phyloP scores from a whole-genome alignment of 2,329 filamentous ascomycete species.

The Apiospora koreana region DNA sequence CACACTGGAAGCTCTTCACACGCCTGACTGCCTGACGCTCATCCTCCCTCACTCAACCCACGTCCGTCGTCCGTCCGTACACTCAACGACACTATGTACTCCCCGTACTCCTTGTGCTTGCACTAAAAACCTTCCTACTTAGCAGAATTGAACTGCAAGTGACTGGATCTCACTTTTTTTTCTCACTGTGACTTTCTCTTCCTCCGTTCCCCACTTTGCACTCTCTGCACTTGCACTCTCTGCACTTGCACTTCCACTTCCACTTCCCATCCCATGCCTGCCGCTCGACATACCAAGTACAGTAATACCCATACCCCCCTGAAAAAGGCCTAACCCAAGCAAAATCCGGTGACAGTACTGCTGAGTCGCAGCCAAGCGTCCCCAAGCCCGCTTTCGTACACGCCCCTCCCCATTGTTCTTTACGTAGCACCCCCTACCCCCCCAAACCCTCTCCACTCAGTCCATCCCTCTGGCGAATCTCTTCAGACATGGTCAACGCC shows the following conservation, averaged over 20 bases:
- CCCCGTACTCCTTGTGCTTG: not conserved
- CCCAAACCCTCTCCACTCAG: not conserved
- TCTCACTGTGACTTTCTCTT: slow-evolving; percentile 1
- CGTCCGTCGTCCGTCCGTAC: not conserved
- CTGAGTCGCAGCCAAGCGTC: slow-evolving; percentile 5
- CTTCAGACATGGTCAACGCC: slow-evolving; percentile 18
- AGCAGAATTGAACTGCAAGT: not conserved
- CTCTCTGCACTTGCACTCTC: not conserved
- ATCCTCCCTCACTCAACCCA: not conserved
- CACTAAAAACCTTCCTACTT: slow-evolving; percentile 4
- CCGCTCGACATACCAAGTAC: not conserved
- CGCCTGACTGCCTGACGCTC: not conserved
- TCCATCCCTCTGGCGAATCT: slow-evolving; percentile 12
- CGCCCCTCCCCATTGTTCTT: not conserved
- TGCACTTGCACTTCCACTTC: not conserved
- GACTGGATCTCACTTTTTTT: not conserved
- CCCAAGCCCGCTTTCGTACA: not conserved
- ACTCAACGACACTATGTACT: no score
- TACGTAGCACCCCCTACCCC: not conserved
- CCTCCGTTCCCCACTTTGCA: not conserved
- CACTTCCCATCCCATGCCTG: not conserved
- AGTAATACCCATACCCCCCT: slow-evolving; percentile 8
- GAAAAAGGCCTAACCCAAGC: not conserved
- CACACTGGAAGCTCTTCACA: no score
- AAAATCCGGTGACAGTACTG: slow-evolving; percentile 2